These are phyloP conservation scores for Solanum virginianum DNA, from an alignment of 257 asterid species.

Conservation along the genomic window DNA sequence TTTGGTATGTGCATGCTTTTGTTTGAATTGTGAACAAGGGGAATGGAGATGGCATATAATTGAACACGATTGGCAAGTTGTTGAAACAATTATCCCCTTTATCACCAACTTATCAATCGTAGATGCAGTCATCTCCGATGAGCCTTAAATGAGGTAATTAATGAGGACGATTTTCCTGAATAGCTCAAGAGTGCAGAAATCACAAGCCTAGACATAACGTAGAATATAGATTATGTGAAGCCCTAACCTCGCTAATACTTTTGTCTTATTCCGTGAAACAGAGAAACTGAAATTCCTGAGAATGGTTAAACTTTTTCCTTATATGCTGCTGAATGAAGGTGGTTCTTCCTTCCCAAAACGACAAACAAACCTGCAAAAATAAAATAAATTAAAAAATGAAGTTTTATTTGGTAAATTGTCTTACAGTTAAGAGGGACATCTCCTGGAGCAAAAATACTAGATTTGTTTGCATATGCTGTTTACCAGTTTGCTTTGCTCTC, in stretches of 20 bases:
- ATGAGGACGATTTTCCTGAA: not conserved
- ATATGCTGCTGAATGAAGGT: not conserved
- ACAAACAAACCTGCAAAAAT: not conserved
- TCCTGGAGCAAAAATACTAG: not conserved
- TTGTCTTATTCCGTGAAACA: not conserved
- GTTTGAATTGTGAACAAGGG: not conserved
- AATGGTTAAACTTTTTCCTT: not conserved
- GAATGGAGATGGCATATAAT: not conserved
- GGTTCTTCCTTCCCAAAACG: not conserved
- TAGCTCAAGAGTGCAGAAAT: not conserved
- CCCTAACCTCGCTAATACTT: not conserved
- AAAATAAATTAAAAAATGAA: not conserved
- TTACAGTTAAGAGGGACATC: not conserved
- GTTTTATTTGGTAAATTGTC: not conserved
- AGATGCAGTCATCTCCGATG: not conserved
- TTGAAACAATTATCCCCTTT: not conserved
- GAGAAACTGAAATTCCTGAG: not conserved
- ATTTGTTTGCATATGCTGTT: not conserved
- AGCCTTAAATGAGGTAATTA: not conserved
- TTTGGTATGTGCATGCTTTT: not conserved
- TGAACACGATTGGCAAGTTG: not conserved
- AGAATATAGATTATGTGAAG: not conserved
- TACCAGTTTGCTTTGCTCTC: not conserved
- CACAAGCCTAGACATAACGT: not conserved
- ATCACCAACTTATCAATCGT: not conserved